These are phyloP conservation scores for Chenopodium suecicum DNA, from an alignment of 148 eudicot genomes.

Conservation along the genomic window DNA sequence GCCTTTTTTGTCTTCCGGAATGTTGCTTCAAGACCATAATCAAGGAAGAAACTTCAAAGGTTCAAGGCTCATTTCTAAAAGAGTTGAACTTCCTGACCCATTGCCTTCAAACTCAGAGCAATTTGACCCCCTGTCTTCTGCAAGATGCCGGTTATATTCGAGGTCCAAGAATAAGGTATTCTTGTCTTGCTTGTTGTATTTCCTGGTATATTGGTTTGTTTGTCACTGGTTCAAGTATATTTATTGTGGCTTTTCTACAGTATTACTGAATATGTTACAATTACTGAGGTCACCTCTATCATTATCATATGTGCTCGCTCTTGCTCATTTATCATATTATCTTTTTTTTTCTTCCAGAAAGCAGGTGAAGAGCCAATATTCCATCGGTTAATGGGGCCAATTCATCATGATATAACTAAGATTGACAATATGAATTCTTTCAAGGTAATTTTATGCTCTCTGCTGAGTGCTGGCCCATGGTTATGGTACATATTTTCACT, in stretches of 20 bases:
- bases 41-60: conserved; percentile 44
- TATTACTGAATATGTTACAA: too few species aligned
- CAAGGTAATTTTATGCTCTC: conserved; percentile 38
- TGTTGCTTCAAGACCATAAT: conserved; percentile 54
- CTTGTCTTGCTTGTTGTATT: neutral
- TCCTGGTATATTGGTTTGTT: neutral
- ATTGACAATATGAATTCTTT: conserved; percentile 59
- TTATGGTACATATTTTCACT: too few species aligned
- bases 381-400: conserved; percentile 81
- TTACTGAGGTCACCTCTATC: neutral
- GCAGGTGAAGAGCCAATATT: conserved; percentile 44
- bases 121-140: conserved; percentile 56
- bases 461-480: conserved; percentile 12
- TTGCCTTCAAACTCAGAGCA: conserved; percentile 32
- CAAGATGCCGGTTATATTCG: conserved; percentile 73
- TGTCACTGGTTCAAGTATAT: neutral
- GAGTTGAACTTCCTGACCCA: conserved; percentile 40
- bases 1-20: conserved; percentile 52
- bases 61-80: conserved; percentile 58
- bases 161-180: conserved; percentile 56
- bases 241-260: neutral
- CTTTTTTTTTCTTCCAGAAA: conserved; percentile 36
- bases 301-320: conserved; percentile 8
- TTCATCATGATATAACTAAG: conserved; percentile 55
- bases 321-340: neutral